phyloP scores from a whole-genome alignment of 139 green algal genomes.

The Spirogloea muscicola region DNA sequence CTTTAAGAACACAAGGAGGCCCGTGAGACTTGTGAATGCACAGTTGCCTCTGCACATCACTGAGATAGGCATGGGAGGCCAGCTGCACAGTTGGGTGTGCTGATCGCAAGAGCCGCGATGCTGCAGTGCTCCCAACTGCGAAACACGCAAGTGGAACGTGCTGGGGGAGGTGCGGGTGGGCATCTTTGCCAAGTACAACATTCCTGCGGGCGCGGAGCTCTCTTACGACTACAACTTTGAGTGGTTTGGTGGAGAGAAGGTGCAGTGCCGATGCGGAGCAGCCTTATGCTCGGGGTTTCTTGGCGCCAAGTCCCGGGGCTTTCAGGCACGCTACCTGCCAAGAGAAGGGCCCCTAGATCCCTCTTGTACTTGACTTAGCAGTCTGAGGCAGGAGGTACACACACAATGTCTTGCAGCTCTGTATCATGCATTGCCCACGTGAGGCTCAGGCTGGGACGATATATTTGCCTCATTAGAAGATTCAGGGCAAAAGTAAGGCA shows the following conservation, averaged over 20 bases:
- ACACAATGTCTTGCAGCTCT: too few species aligned
- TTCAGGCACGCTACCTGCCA: constrained; percentile 10
- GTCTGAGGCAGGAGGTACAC: too few species aligned
- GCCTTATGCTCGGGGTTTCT: constrained; percentile 37
- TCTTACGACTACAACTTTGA: constrained; percentile 56
- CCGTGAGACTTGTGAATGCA: not conserved
- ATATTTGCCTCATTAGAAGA: too few species aligned
- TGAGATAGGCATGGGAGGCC: not conserved
- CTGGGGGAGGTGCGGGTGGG: constrained; percentile 91
- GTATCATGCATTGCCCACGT: too few species aligned
- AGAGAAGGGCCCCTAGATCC: too few species aligned
- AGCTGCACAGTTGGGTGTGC: not conserved
- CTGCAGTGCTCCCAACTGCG: constrained; percentile 85
- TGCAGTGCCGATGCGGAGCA: constrained; percentile 40
- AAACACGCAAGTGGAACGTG: constrained; percentile 98
- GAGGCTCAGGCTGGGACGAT: too few species aligned
- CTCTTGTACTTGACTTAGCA: too few species aligned
- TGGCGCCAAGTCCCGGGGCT: constrained; percentile 39
- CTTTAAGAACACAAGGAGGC: not conserved
- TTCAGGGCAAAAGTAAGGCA: too few species aligned
- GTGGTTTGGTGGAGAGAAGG: constrained; percentile 45
- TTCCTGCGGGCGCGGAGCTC: constrained; percentile 75
- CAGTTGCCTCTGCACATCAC: not conserved
- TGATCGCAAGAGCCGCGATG: not conserved
- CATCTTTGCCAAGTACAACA: constrained; percentile 72